Evolutionary conservation across 331 rosid genomes (phyloP).

Genomic region (Cydonia oblonga): DNA sequence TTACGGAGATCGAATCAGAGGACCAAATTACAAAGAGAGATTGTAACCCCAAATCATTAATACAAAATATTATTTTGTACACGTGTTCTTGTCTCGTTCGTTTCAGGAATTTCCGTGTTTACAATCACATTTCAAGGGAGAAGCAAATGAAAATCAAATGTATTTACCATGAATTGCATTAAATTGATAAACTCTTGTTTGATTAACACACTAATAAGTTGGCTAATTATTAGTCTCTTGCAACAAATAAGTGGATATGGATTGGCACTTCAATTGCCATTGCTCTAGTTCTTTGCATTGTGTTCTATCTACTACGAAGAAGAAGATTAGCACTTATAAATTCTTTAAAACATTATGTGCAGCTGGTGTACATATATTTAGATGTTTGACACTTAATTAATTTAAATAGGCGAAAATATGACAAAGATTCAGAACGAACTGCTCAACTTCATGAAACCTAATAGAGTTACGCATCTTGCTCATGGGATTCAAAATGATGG

Average conservation of each 20-base stretch:
- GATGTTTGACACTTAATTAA: not conserved
- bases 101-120: too few species aligned
- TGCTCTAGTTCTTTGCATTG: not conserved
- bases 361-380: not conserved
- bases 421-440: not conserved
- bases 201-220: too few species aligned
- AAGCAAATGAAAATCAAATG: too few species aligned
- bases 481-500: not conserved
- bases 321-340: not conserved
- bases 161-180: too few species aligned
- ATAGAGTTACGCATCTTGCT: not conserved
- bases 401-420: not conserved
- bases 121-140: too few species aligned
- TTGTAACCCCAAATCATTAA: too few species aligned
- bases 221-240: not conserved
- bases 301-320: not conserved
- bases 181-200: not conserved
- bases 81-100: too few species aligned
- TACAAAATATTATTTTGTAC: too few species aligned
- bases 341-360: not conserved
- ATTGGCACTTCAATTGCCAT: not conserved
- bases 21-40: too few species aligned
- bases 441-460: not conserved
- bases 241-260: constrained; percentile 4
- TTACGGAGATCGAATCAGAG: too few species aligned